Percentiles rank a stretch among this genome's conserved stretches.
Conservation (phyloP, 2,329 filamentous ascomycete genomes). For the Colletotrichum noveboracense region DNA sequence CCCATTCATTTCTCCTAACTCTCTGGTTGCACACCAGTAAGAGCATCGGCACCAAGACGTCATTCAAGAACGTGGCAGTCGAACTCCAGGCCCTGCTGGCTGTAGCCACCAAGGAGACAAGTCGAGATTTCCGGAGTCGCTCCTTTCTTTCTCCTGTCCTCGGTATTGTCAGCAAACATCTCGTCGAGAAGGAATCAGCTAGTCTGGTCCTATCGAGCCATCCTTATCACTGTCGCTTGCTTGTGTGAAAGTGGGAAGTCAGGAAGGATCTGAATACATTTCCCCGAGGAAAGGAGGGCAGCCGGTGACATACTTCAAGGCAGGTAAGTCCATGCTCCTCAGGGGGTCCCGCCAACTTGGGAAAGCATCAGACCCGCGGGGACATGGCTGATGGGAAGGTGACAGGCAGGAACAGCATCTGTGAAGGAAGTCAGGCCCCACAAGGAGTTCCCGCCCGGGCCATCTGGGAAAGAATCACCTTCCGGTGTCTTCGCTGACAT, state of each 20-base stretch:
- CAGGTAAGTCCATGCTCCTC: background rate
- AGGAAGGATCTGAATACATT: background rate
- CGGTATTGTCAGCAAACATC: background rate
- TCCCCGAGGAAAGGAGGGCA: background rate
- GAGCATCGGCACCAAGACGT: background rate
- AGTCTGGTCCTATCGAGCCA: background rate
- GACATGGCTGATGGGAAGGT: background rate
- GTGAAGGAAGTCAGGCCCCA: background rate
- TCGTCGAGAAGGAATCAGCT: background rate
- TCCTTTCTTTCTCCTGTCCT: background rate
- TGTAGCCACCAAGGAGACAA: background rate
- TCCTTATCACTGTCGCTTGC: background rate
- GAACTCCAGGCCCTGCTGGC: background rate
- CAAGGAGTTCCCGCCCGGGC: background rate
- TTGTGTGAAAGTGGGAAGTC: background rate
- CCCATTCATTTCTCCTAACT: background rate
- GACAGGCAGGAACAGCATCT: background rate
- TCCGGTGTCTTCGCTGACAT: background rate
- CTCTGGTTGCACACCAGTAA: background rate
- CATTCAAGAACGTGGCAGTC: background rate
- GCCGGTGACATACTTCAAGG: background rate
- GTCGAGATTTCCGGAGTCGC: background rate
- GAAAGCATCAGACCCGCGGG: background rate
- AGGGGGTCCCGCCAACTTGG: background rate
- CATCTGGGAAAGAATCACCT: background rate